Conservation (phyloP, 2,329 filamentous ascomycete species). For the Aspergillus pseudoviridinutans region DNA sequence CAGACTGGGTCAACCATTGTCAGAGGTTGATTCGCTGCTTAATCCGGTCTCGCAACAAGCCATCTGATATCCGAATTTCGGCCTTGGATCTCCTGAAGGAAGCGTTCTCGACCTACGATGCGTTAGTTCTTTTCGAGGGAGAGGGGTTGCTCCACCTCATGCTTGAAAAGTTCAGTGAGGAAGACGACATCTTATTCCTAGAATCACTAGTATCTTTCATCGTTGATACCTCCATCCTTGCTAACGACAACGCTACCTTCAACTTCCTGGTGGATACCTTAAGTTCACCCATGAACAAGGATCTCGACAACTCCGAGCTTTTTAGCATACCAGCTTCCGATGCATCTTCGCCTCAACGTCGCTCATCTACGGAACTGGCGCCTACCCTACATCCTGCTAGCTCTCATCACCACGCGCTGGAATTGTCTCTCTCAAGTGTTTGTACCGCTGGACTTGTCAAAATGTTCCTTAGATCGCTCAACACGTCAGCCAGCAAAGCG, state of each 20-base stretch:
- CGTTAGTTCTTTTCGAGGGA: conserved; percentile 27
- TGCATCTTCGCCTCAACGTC: conserved; percentile 26
- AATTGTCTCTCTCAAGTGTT: conserved; percentile 52
- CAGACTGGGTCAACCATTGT: conserved; percentile 31
- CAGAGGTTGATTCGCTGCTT: conserved; percentile 35
- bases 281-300: conserved; percentile 33
- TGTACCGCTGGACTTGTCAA: conserved; percentile 67
- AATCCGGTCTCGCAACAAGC: conserved; percentile 34
- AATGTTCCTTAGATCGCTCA: conserved; percentile 72
- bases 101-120: conserved; percentile 31
- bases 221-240: conserved; percentile 29
- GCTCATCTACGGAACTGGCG: conserved; percentile 24
- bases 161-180: conserved; percentile 32
- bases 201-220: conserved; percentile 38
- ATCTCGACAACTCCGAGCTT: conserved; percentile 27
- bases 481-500: conserved; percentile 62
- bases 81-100: conserved; percentile 39
- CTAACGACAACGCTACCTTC: conserved; percentile 30
- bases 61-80: conserved; percentile 37
- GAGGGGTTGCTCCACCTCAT: conserved; percentile 32
- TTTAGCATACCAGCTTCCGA: conserved; percentile 40
- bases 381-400: not conserved
- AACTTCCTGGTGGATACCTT: conserved; percentile 30
- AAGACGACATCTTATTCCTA: conserved; percentile 36
- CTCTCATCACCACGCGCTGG: conserved; percentile 6